These are phyloP conservation scores for Leccinum subspadiceum DNA, from an alignment of 1,284 basidiomycete species.

Conservation along the genomic window DNA sequence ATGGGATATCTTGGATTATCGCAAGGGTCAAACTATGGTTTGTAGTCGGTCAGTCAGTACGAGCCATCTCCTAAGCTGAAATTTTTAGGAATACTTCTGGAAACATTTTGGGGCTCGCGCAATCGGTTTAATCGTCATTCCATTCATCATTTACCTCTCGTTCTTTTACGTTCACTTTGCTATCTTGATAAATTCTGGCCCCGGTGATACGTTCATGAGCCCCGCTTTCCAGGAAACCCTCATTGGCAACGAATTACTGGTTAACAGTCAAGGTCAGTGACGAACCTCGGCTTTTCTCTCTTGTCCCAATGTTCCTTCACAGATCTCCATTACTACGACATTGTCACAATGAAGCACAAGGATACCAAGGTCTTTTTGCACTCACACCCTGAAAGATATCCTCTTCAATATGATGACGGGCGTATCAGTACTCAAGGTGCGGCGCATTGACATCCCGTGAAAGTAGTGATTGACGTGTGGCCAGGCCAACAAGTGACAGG, in stretches of 20 bases:
- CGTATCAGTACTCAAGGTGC: constrained; percentile 91
- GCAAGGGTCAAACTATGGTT: constrained; percentile 83
- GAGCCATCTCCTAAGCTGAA: constrained; percentile 4
- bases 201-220: constrained; percentile 97
- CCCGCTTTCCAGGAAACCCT: constrained; percentile 98
- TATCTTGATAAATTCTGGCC: constrained; percentile 86
- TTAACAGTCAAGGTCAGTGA: constrained; percentile 81
- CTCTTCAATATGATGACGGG: constrained; percentile 93
- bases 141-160: constrained; percentile 87
- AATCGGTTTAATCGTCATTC: constrained; percentile 85
- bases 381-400: constrained; percentile 89
- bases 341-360: constrained; percentile 86
- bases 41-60: constrained; percentile 26
- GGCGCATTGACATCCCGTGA: neutral
- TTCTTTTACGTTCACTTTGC: constrained; percentile 98
- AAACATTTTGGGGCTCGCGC: constrained; percentile 88
- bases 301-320: constrained; percentile 11
- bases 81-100: constrained; percentile 78
- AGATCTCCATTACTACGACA: constrained; percentile 96
- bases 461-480: constrained; percentile 4
- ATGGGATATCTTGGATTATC: constrained; percentile 92
- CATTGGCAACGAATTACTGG: constrained; percentile 85
- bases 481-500: constrained; percentile 97
- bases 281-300: neutral
- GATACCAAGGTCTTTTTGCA: constrained; percentile 92